Evolutionary conservation across 208 protist genomes (phyloP).

Genomic region (Leishmania guyanensis): DNA sequence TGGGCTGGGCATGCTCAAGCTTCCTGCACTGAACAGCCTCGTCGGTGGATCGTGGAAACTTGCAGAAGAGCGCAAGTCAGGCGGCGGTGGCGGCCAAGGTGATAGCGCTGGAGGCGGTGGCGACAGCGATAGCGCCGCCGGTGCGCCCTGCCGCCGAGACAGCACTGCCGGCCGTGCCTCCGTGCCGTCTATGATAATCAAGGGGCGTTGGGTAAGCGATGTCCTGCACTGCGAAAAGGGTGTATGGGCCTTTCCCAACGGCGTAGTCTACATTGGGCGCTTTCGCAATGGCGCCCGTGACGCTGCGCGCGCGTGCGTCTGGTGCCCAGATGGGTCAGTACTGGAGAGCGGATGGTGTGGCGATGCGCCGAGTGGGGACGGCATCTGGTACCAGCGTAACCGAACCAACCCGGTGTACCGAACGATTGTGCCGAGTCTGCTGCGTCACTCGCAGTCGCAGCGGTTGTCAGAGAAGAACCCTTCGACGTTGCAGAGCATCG

Average conservation of each 20-base stretch:
- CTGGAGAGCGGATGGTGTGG: constrained; percentile 65
- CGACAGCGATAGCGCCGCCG: neutral
- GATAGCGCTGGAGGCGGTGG: neutral
- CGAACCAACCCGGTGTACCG: constrained; percentile 47
- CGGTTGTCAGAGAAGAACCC: neutral
- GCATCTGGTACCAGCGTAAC: constrained; percentile 67
- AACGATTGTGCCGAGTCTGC: constrained; percentile 14
- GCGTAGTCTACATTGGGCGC: constrained; percentile 75
- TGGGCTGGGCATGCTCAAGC: constrained; percentile 68
- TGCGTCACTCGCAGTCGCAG: constrained; percentile 20
- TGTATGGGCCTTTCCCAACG: constrained; percentile 75
- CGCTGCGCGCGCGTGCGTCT: constrained; percentile 39
- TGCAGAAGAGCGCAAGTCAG: constrained; percentile 9
- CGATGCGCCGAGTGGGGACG: constrained; percentile 61
- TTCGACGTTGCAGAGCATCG: neutral
- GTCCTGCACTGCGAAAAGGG: constrained; percentile 57
- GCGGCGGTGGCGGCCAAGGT: neutral
- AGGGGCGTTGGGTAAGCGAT: constrained; percentile 66
- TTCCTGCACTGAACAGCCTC: constrained; percentile 44
- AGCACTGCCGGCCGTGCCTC: constrained; percentile 10
- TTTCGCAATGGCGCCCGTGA: constrained; percentile 54
- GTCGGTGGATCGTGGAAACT: constrained; percentile 21
- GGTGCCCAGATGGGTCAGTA: constrained; percentile 74
- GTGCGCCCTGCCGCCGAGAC: neutral
- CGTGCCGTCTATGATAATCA: constrained; percentile 43